These are phyloP conservation scores for Labyrinthula sp. DNA, from an alignment of 352 stramenopile species.

Conservation along the genomic window DNA sequence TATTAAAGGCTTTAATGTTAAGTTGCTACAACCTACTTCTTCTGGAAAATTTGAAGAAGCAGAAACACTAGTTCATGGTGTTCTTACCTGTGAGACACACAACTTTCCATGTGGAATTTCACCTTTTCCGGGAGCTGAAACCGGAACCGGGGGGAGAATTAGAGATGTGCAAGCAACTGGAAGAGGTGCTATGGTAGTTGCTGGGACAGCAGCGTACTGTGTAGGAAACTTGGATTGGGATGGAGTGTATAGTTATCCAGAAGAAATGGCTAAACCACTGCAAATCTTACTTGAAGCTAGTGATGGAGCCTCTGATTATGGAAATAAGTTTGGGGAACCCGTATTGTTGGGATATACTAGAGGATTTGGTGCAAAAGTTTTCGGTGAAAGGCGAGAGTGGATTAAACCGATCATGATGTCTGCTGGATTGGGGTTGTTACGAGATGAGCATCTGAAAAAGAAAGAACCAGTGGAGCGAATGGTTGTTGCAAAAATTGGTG, in stretches of 20 bases:
- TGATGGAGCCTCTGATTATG: constrained; percentile 95
- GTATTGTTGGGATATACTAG: constrained; percentile 89
- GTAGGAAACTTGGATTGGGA: constrained; percentile 82
- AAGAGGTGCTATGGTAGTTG: constrained; percentile 74
- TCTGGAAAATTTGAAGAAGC: constrained; percentile 44
- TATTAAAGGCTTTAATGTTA: constrained; percentile 71
- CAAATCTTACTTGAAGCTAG: constrained; percentile 87
- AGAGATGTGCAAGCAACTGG: constrained; percentile 95
- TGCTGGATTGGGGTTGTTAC: constrained; percentile 80
- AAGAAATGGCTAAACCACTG: constrained; percentile 59
- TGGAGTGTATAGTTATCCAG: constrained; percentile 29
- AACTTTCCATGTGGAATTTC: constrained; percentile 89
- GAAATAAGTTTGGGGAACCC: constrained; percentile 99
- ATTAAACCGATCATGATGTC: constrained; percentile 99
- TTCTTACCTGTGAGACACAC: constrained; percentile 95
- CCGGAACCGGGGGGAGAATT: constrained; percentile 86
- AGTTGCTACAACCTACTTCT: constrained; percentile 48
- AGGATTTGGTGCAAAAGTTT: constrained; percentile 84
- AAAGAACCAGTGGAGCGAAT: constrained; percentile 75
- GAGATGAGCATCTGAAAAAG: constrained; percentile 74
- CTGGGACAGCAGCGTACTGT: constrained; percentile 63
- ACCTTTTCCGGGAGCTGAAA: constrained; percentile 52
- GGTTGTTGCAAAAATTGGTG: constrained; percentile 93
- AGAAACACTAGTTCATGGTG: constrained; percentile 64
- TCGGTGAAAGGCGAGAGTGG: constrained; percentile 87